phyloP scores from a whole-genome alignment of 306 rosid species.

The Crotalaria pallida region DNA sequence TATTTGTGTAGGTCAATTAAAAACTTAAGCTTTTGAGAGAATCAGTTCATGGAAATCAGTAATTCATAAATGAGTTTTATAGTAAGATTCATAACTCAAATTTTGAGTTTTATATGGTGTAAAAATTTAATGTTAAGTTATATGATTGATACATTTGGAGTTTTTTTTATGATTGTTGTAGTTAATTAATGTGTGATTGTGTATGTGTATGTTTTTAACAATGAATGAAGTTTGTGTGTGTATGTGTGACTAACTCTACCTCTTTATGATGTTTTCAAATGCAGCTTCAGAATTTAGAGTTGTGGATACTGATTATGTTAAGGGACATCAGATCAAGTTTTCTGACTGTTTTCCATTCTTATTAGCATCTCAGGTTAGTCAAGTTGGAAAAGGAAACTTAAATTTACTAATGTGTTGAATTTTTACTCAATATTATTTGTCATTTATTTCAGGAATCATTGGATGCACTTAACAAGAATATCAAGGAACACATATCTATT shows the following conservation, averaged over 20 bases:
- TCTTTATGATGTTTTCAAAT: constrained; percentile 24
- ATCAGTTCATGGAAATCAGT: not conserved
- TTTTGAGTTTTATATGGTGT: not conserved
- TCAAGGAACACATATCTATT: constrained; percentile 56
- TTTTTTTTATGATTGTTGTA: not conserved
- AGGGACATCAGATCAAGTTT: constrained; percentile 53
- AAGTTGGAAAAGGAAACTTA: constrained; percentile 6
- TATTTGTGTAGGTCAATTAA: too few species aligned
- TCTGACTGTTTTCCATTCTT: constrained; percentile 62
- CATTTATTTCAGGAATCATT: constrained; percentile 61
- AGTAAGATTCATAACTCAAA: not conserved
- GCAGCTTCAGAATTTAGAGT: constrained; percentile 69
- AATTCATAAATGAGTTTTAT: not conserved
- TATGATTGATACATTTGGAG: not conserved
- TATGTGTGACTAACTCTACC: not conserved
- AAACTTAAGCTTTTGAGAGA: too few species aligned
- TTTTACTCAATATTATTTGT: not conserved
- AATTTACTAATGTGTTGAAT: not conserved
- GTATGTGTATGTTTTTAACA: not conserved
- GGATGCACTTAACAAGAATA: constrained; percentile 59
- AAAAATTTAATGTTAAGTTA: not conserved
- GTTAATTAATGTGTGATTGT: not conserved
- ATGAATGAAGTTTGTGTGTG: not conserved
- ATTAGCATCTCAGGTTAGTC: constrained; percentile 63
- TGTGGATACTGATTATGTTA: constrained; percentile 62